Conservation (phyloP, 257 asterid species). For the Coffea eugenioides region DNA sequence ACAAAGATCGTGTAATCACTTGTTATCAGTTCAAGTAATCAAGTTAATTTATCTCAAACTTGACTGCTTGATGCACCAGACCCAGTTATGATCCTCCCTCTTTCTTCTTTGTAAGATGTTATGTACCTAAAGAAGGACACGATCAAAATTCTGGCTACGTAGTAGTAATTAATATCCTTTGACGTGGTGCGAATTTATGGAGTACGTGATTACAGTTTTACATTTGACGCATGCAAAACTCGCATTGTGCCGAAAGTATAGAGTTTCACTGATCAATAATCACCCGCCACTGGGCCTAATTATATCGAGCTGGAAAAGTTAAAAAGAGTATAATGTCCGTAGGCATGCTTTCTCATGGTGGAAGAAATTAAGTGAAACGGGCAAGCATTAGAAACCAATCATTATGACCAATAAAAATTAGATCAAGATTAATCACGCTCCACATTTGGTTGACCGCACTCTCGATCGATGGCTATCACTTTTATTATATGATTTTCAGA, state of each 20-base stretch:
- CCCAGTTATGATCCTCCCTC: neutral
- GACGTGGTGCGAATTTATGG: neutral
- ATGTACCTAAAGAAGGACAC: neutral
- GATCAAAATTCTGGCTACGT: neutral
- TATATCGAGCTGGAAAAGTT: neutral
- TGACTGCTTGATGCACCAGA: neutral
- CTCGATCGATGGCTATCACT: too few species aligned
- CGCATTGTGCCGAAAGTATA: neutral
- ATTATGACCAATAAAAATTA: neutral
- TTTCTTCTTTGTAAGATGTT: neutral
- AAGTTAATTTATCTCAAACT: neutral
- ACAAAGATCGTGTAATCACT: neutral
- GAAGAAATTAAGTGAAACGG: neutral
- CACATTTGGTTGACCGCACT: too few species aligned
- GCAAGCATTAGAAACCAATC: neutral
- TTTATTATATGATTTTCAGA: too few species aligned
- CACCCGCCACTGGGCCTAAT: neutral
- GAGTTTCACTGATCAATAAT: neutral
- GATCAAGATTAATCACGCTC: too few species aligned
- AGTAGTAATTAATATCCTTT: neutral
- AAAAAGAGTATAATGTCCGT: neutral
- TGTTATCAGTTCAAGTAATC: neutral
- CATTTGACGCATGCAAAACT: neutral
- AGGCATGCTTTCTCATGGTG: neutral
- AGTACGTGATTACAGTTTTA: neutral